Base-by-base conservation (phyloP, 805 yeast species). In the Debaryomyces prosopidis region DNA sequence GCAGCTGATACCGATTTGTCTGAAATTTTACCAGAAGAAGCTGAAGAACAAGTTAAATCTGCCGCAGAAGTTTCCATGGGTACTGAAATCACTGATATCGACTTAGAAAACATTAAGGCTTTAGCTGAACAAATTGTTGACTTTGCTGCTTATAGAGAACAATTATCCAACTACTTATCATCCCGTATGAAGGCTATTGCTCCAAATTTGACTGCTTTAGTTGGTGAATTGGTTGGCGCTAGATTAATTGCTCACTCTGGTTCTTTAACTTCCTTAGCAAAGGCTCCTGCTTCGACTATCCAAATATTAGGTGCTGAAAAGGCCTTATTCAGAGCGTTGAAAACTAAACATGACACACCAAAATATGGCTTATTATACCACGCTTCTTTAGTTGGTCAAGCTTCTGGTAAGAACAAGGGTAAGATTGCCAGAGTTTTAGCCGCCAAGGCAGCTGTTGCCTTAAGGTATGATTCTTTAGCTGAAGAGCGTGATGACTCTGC, bases 11-110 rank as follows among this genome's bases (percentile, higher is more conserved):
- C 95, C 45, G 98, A 94, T 65, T 65, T 89, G 84, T 66, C 73
- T 14, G 75, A 70, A 58, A 65, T 72, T 41, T 68, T 72, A 59
- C 77, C 77, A 16, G 77, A 72, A 59, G 77, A 72, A 56, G 55
- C 62, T 37, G 77, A 72, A 62, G 77, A 71, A 55, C 71, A 70
- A 69, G 91, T 94, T 44, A 94, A 94, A 75, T 71, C 90, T 46
- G 97, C 98, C 57, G 98, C 99, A 57, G 98, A 94, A 78, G 90
- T 94, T 55, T 91, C 98, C 42, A 94, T 94, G 99, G 99, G 99
- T 77, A 94, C 98, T 50, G 99, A 94, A 73, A 92, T 94, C 69
- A 92, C 98, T 46, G 91, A 87, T 50, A 78, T 79, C 54, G 99
- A 94, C 71, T 79, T 94, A 61, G 79, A 80, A 49, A 92, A 92